Evolutionary conservation across 768 basidiomycete genomes (phyloP), one percentile per base, ranked within the genome.

Genomic region (Kwoniella bestiolae): DNA sequence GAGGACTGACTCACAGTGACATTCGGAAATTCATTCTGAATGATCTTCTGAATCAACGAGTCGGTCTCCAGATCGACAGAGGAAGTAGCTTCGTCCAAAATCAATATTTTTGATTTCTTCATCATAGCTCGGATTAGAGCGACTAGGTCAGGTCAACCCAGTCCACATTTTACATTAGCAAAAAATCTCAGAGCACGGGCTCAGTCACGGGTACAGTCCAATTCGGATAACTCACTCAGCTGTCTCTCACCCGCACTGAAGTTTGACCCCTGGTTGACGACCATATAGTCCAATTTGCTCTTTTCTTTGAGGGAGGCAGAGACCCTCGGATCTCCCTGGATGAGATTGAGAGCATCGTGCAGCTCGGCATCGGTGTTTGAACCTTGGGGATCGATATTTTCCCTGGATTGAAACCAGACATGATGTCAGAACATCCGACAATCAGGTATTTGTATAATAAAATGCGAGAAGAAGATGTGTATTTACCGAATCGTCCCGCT

Each of bases 201-300:
- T n/a, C n/a, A n/a, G n/a, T n/a, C n/a, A n/a, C n/a, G n/a, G n/a
- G n/a, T n/a, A n/a, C n/a, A n/a, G n/a, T n/a, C n/a, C n/a, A n/a
- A n/a, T n/a, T n/a, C n/a, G n/a, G n/a, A n/a, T 28, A 2, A 66
- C 74, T 70, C 60, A 73, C 78, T 49, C 2, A 89, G 81, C 68
- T 89, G 88, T 63, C 86, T 85, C 77, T 89, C 88, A 16, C 88
- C 88, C 3, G 85, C 86, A 63, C 86, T 87, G 73, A 85, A 87
- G 70, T 88, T 89, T 0, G 83, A 83, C 0, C 88, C 89, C 79
- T 89, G 88, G 69, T 89, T 87, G 5, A 85, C 84, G 3, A 90
- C 87, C 3, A 80, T 77, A 0, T 86, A 83, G 69, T 88, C 85
- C 35, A 90, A 81, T 63, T 85, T 86, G 80, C 90, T 90, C 75